Conservation (phyloP, 352 stramenopile genomes). For the Pythium grandisporangium region DNA sequence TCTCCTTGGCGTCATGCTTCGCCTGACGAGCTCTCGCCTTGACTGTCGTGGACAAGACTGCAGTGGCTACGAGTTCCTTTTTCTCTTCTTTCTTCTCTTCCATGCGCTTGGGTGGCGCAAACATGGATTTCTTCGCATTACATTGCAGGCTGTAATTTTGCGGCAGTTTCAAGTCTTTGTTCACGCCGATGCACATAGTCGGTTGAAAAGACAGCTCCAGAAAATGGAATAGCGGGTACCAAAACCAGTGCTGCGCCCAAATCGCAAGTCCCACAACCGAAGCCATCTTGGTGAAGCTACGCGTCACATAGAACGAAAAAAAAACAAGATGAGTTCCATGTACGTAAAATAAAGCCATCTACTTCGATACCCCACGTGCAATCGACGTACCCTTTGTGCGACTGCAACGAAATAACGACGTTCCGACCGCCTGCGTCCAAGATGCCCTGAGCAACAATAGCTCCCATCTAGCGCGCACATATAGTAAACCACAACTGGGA, state of each 20-base stretch:
- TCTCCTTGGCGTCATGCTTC: constrained; percentile 88
- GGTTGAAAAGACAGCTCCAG: constrained; percentile 95
- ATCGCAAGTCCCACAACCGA: constrained; percentile 94
- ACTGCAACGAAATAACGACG: constrained; percentile 94
- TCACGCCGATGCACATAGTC: constrained; percentile 95
- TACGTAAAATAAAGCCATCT: constrained; percentile 26
- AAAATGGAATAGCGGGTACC: constrained; percentile 99
- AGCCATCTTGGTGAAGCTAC: constrained; percentile 95
- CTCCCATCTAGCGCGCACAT: constrained; percentile 80
- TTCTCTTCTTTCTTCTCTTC: constrained; percentile 99
- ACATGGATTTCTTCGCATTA: constrained; percentile 92
- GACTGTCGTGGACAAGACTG: constrained; percentile 95
- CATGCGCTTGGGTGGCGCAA: constrained; percentile 96
- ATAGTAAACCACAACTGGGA: background rate
- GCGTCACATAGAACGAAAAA: constrained; percentile 1
- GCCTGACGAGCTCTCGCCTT: constrained; percentile 93
- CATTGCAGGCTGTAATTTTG: constrained; percentile 92
- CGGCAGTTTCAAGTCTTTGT: constrained; percentile 97
- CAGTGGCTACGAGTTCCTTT: constrained; percentile 97
- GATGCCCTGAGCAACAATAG: constrained; percentile 96
- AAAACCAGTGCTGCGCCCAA: constrained; percentile 99
- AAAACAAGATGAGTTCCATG: constrained; percentile 37
- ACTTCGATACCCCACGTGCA: too few species aligned
- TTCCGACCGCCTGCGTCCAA: constrained; percentile 97
- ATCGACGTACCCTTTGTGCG: constrained; percentile 73